Base-by-base conservation (phyloP, 73 alveolate species). In the Uronychia setigera region DNA sequence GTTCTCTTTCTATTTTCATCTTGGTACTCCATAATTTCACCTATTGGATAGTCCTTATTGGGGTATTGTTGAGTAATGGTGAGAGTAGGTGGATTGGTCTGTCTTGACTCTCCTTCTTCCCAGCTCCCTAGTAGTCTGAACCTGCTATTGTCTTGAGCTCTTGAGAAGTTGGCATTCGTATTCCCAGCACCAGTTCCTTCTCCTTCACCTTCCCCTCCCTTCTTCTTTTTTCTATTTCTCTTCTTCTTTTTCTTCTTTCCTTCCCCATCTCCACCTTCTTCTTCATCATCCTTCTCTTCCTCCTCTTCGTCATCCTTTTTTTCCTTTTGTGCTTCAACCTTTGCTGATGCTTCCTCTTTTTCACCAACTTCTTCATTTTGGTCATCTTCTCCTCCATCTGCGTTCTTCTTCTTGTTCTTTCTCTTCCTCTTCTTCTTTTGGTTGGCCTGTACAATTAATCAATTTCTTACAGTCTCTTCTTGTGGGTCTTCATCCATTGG, bases 1-100 rank as follows among this genome's bases (percentile, higher is more conserved):
- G 92, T 88, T 79, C 99, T 91, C 82, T 86, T 82, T 14, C 97
- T 79, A 60, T 96, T 89, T 58, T 91, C 95, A 33, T 92, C 95
- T 35, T 97, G 80, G 84, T 98, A 98, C 60, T 93, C 97, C 35
- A 82, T 35, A 13, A 92, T 87, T 67, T 97, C 95, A 11, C 99
- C 98, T 13, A 82, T 82, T 14, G 99, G 99, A 89, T 88, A 97
- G 60, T 87, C 93, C 31, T 92, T 93, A 28, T 94, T 93, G 1
- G 98, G 96, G 91, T 90, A 98, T 88, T 97, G 90, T 85, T 96
- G 90, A 58, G 89, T 90, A 11, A 98, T 93, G 32, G 97, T 96
- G 80, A 96, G 91, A 30, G 99, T 93, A 31, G 99, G 99, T 28
- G 97, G 98, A 83, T 95, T 82, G 13, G 99, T 98, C 94, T 98